Base-by-base conservation (phyloP, 495 filamentous ascomycete genomes). In the Amphirosellinia nigrospora region DNA sequence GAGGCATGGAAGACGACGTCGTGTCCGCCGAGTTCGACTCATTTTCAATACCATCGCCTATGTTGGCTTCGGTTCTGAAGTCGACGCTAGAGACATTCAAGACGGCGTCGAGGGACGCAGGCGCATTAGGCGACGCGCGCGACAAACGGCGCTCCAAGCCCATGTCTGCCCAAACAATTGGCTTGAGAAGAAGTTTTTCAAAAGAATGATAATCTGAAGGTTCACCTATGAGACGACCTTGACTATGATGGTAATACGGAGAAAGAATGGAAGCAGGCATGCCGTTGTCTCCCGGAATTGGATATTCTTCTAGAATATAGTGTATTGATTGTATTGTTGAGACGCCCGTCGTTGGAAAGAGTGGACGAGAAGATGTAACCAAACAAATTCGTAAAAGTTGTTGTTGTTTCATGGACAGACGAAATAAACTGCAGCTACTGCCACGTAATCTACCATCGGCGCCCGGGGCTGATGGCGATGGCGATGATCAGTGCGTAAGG, bases 321-420 rank as follows among this genome's bases (percentile, higher is more conserved):
- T 64, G 64, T 38, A 45, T 56, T 64, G 43, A 78, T 68, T 48
- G 74, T 67, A 41, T 64, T 70, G 64, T 70, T 71, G 39, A 73
- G 56, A 19, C 71, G 72, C 60, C 68, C 73, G 52, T 77, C 55
- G 58, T 66, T 70, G 61, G 73, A 77, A 65, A 75, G 74, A 72
- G 74, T 62, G 71, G 67, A 68, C 63, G 68, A 72, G 64, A 62
- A 72, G 73, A 61, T 34, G 75, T 70, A 63, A 75, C 56, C 9
- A 78, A 72, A 55, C 67, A 75, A 72, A 78, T 73, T 71, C 75
- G 77, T 66, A 78, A 23, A 75, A 75, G 71, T 71, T 72, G 74
- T 65, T 45, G 53, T 36, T 68, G 67, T 76, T 76, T 74, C 76
- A 78, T 76, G 68, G 70, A 72, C 71, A 71, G 69, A 72, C 71